These are phyloP conservation scores for Crithidia fasciculata DNA, from an alignment of 208 protist species.

Conservation along the genomic window DNA sequence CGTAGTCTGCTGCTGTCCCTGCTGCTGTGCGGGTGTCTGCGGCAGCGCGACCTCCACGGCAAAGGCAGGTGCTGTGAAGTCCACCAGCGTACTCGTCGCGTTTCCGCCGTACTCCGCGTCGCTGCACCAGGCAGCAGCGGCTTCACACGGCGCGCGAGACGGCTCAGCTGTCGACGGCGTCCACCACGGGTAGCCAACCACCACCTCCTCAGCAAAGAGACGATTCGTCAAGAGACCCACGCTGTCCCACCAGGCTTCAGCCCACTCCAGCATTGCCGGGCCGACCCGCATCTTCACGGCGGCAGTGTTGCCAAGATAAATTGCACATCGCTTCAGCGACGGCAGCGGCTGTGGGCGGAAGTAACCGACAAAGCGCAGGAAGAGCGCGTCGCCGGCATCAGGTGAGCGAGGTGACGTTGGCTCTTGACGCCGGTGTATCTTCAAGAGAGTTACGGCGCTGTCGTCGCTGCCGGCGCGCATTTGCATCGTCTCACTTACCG, in stretches of 20 bases:
- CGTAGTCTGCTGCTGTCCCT: background rate
- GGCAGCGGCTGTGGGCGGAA: conserved; percentile 24
- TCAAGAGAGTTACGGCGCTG: background rate
- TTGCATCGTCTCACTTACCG: conserved; percentile 1
- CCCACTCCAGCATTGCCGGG: conserved; percentile 21
- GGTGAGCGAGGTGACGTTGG: background rate
- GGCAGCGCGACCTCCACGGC: conserved; percentile 15
- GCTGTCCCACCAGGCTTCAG: conserved; percentile 35
- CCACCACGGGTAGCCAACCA: conserved; percentile 32
- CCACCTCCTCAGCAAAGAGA: conserved; percentile 27
- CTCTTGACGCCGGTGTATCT: background rate
- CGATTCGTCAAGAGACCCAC: conserved; percentile 25
- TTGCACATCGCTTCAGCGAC: conserved; percentile 7
- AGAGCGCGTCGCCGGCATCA: conserved; percentile 5
- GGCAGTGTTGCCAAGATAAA: conserved; percentile 12
- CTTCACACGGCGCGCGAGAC: background rate
- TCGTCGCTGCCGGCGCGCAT: background rate
- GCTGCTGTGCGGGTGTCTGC: background rate
- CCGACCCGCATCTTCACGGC: conserved; percentile 9
- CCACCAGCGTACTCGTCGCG: background rate
- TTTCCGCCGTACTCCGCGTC: conserved; percentile 3
- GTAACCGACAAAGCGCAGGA: conserved; percentile 17
- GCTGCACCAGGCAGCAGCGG: background rate
- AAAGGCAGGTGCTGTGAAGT: background rate
- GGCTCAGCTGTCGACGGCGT: background rate